phyloP scores from a whole-genome alignment of 169 alveolate species.

The Blepharisma undulans region DNA sequence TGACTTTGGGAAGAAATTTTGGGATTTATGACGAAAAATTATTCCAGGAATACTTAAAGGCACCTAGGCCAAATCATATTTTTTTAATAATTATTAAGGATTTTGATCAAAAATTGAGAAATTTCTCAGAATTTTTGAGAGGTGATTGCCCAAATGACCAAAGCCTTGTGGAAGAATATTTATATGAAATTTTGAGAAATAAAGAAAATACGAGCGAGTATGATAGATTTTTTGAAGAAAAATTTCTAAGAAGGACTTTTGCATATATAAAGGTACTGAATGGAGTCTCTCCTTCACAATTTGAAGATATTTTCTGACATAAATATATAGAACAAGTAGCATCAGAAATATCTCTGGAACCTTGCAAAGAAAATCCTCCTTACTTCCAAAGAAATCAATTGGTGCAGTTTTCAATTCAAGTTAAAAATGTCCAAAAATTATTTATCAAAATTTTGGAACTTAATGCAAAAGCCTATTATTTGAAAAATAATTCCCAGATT shows the following conservation, averaged over 20 bases:
- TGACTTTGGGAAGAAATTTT: not conserved
- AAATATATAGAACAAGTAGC: constrained; percentile 44
- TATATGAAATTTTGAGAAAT: not conserved
- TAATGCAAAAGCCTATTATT: constrained; percentile 58
- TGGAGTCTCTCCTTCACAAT: constrained; percentile 46
- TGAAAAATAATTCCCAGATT: constrained; percentile 42
- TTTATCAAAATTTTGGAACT: constrained; percentile 61
- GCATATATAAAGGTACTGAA: constrained; percentile 60
- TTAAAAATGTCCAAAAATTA: constrained; percentile 65
- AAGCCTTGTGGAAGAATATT: not conserved
- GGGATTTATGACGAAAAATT: not conserved
- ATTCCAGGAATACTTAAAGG: constrained; percentile 33
- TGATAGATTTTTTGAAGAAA: constrained; percentile 25
- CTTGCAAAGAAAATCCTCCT: constrained; percentile 37
- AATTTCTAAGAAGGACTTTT: constrained; percentile 27
- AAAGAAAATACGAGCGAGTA: constrained; percentile 33
- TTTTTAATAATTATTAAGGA: not conserved
- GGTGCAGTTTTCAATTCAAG: constrained; percentile 47
- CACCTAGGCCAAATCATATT: constrained; percentile 34
- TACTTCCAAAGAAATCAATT: constrained; percentile 48
- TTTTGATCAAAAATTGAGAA: not conserved
- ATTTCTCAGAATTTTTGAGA: not conserved
- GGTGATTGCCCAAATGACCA: not conserved
- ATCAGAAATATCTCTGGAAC: constrained; percentile 31
- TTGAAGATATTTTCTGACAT: constrained; percentile 67